A percentile compares a stretch with the other conserved stretches of the same genome.
phyloP scores from a whole-genome alignment of 441 rosid species.

The Metrosideros polymorpha region DNA sequence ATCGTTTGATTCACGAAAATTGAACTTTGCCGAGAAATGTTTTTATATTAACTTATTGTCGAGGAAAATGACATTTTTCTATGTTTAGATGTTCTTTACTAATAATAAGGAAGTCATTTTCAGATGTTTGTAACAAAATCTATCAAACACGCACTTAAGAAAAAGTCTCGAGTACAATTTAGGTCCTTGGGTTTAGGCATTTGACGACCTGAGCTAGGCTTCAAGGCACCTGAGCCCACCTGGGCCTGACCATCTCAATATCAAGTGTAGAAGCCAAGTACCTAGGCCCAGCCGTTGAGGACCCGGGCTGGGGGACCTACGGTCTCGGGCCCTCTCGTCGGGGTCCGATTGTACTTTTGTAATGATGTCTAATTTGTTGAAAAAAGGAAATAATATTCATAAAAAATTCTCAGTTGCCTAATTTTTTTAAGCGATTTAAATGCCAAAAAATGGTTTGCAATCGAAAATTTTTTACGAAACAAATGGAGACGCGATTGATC shows the following conservation, averaged over 20 bases:
- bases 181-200: background rate
- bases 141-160: background rate
- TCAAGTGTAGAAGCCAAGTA: background rate
- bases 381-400: too few species aligned
- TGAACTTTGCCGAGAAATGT: background rate
- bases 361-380: too few species aligned
- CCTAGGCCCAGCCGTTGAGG: accelerated
- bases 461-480: background rate
- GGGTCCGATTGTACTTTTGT: too few species aligned
- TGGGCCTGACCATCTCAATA: background rate
- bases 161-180: background rate
- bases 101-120: background rate
- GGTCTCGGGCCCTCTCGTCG: accelerated
- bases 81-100: background rate
- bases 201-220: background rate
- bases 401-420: too few species aligned
- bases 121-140: background rate
- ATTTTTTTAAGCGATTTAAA: background rate
- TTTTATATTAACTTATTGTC: background rate
- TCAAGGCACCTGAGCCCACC: background rate
- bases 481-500: background rate
- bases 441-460: too few species aligned
- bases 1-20: background rate
- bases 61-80: background rate
- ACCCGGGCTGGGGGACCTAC: accelerated